phyloP scores from a whole-genome alignment of 2,329 filamentous ascomycete species.

The Hypocrella siamensis region DNA sequence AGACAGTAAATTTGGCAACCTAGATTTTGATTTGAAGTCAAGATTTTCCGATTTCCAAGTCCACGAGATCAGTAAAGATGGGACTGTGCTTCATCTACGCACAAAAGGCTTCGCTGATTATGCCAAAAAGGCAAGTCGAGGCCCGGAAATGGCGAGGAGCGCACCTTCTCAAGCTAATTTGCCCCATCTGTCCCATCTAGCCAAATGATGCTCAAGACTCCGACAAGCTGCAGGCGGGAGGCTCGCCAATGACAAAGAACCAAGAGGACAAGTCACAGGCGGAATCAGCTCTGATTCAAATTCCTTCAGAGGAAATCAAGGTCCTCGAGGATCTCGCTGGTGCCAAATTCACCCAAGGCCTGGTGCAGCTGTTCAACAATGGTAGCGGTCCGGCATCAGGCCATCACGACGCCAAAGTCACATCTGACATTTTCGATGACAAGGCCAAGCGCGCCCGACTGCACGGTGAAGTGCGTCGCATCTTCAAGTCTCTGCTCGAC shows the following conservation, averaged over 20 bases:
- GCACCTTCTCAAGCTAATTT: no score
- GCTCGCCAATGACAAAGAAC: no score
- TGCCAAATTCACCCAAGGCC: slow-evolving; percentile 20
- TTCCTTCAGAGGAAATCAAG: slow-evolving; percentile 16
- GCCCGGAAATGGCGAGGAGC: no score
- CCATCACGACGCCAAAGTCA: slow-evolving; percentile 16
- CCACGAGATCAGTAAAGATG: slow-evolving; percentile 69
- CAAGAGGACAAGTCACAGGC: slow-evolving; percentile 8
- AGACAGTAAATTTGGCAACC: background rate
- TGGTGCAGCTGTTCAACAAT: slow-evolving; percentile 24
- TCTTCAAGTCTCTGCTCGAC: slow-evolving; percentile 66
- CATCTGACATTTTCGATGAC: slow-evolving; percentile 26
- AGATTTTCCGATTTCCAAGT: slow-evolving; percentile 88
- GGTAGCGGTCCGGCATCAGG: slow-evolving; percentile 13
- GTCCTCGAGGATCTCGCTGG: slow-evolving; percentile 24
- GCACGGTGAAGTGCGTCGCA: slow-evolving; percentile 53
- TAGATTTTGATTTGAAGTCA: background rate
- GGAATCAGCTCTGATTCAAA: slow-evolving; percentile 7
- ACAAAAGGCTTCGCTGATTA: slow-evolving; percentile 19
- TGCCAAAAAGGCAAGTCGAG: slow-evolving; percentile 5
- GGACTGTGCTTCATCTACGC: slow-evolving; percentile 58
- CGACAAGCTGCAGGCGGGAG: no score
- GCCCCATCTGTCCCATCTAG: no score
- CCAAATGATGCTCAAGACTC: no score
- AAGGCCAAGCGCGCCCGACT: slow-evolving; percentile 28